These are phyloP conservation scores for Alternaria infectoria DNA, from an alignment of 2,329 filamentous ascomycete genomes.

Conservation along the genomic window DNA sequence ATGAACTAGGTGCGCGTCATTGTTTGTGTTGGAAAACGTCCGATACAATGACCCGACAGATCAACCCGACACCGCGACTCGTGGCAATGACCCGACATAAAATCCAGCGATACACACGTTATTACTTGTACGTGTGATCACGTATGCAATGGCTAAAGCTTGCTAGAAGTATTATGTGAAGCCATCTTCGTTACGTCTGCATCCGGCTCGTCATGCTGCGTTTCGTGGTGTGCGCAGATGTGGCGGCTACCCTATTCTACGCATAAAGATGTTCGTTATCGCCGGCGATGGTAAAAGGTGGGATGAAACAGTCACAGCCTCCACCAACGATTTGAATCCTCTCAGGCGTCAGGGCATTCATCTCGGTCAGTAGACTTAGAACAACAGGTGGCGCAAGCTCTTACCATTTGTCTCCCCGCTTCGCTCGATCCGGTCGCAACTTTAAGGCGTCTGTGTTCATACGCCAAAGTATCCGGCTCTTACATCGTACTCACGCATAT, in stretches of 20 bases:
- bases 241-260: constrained; percentile 23
- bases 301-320: constrained; percentile 10
- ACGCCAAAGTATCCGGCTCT: background rate
- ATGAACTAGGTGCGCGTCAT: background rate
- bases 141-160: background rate
- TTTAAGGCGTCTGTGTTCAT: background rate
- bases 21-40: background rate
- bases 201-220: background rate
- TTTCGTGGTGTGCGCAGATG: background rate
- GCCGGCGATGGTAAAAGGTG: constrained; percentile 23
- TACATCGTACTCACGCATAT: background rate
- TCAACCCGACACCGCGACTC: background rate
- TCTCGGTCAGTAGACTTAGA: constrained; percentile 24
- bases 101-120: background rate
- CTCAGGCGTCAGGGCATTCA: constrained; percentile 26
- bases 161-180: background rate
- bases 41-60: background rate
- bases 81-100: background rate
- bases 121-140: background rate
- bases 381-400: constrained; percentile 23
- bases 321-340: constrained; percentile 12
- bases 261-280: constrained; percentile 27
- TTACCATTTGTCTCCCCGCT: constrained; percentile 19
- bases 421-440: constrained; percentile 12
- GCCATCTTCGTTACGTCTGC: background rate